phyloP scores from a whole-genome alignment of 2,329 filamentous ascomycete species.

The Fusarium marasasianum region DNA sequence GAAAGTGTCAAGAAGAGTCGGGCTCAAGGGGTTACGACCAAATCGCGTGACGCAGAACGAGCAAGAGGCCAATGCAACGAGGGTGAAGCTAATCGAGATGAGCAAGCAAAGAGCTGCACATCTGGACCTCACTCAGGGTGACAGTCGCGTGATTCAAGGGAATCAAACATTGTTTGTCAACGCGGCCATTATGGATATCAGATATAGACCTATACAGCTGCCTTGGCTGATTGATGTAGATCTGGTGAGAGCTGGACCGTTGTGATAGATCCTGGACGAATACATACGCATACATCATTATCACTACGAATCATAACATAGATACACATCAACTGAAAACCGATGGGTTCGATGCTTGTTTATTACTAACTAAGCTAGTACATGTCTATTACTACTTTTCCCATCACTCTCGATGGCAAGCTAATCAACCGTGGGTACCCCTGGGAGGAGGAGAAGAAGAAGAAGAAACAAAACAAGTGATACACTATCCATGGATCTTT shows the following conservation, averaged over 20 bases:
- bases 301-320: neutral
- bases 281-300: neutral
- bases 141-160: conserved; percentile 47
- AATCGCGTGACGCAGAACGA: conserved; percentile 32
- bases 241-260: conserved; percentile 42
- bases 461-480: neutral
- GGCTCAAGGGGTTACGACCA: conserved; percentile 44
- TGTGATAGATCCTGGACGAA: neutral
- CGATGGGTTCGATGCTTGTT: conserved; percentile 1
- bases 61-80: conserved; percentile 14
- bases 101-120: conserved; percentile 44
- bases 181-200: conserved; percentile 61
- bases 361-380: conserved; percentile 23
- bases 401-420: conserved; percentile 6
- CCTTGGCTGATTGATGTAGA: conserved; percentile 65
- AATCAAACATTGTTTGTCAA: conserved; percentile 69
- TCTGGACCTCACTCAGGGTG: conserved; percentile 52
- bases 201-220: conserved; percentile 54
- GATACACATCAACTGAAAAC: neutral
- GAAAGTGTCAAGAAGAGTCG: conserved; percentile 48
- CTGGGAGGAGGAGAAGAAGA: neutral
- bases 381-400: conserved; percentile 29
- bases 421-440: neutral
- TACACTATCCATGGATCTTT: neutral
- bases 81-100: conserved; percentile 27